Evolutionary conservation across 352 stramenopile genomes (phyloP).

Genomic region (Pseudoperonospora humuli): DNA sequence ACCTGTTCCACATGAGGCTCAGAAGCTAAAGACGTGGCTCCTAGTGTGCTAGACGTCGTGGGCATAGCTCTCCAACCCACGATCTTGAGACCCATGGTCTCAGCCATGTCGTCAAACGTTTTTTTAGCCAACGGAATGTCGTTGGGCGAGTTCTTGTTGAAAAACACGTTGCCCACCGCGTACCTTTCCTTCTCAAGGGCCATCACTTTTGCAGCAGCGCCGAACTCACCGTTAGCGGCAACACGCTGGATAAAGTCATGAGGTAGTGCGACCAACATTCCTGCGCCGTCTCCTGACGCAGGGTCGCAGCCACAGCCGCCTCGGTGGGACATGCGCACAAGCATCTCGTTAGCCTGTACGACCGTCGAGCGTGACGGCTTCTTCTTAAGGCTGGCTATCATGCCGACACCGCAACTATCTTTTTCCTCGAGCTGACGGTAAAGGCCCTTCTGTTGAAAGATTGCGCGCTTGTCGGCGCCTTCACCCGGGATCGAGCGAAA

Average conservation of each 20-base stretch:
- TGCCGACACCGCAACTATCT: conserved; percentile 90
- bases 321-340: conserved; percentile 94
- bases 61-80: conserved; percentile 90
- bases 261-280: conserved; percentile 94
- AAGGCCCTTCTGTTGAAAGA: conserved; percentile 49
- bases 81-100: conserved; percentile 85
- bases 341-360: conserved; percentile 94
- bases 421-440: conserved; percentile 51
- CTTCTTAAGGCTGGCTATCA: conserved; percentile 95
- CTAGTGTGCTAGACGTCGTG: conserved; percentile 91
- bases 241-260: conserved; percentile 91
- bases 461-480: conserved; percentile 42
- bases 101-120: conserved; percentile 76
- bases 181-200: conserved; percentile 73
- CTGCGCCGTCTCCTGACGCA: conserved; percentile 86
- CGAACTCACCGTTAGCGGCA: conserved; percentile 72
- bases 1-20: conserved; percentile 94
- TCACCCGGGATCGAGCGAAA: conserved; percentile 41
- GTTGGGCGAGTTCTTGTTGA: conserved; percentile 54
- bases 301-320: conserved; percentile 93
- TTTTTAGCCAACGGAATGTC: conserved; percentile 84
- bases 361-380: conserved; percentile 86
- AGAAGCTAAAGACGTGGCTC: conserved; percentile 88
- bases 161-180: conserved; percentile 90
- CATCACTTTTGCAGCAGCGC: conserved; percentile 22